These are phyloP conservation scores for Daldinia grandis DNA, from an alignment of 495 filamentous ascomycete species.

Conservation along the genomic window DNA sequence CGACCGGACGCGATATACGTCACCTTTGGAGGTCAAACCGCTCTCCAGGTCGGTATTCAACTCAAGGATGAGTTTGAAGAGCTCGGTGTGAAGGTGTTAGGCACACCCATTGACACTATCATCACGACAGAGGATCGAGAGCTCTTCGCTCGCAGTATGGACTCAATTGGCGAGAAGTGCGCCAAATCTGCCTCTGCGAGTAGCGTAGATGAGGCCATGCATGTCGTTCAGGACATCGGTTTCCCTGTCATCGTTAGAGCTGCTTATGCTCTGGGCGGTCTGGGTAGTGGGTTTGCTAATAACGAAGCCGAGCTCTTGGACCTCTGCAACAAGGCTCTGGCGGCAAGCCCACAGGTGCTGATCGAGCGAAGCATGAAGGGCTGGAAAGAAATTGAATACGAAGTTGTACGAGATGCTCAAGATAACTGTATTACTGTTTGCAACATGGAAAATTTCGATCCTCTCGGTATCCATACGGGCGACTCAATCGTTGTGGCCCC, in stretches of 20 bases:
- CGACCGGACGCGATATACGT: constrained; percentile 95
- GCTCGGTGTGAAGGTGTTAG: constrained; percentile 91
- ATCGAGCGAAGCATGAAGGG: constrained; percentile 99
- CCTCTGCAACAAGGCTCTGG: constrained; percentile 93
- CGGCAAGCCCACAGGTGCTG: constrained; percentile 92
- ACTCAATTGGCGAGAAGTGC: constrained; percentile 96
- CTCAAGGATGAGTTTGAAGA: constrained; percentile 93
- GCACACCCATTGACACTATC: constrained; percentile 96
- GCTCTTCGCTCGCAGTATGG: constrained; percentile 96
- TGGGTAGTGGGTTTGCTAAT: constrained; percentile 95
- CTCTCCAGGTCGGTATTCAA: constrained; percentile 92
- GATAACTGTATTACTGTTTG: constrained; percentile 99
- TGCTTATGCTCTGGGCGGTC: constrained; percentile 92
- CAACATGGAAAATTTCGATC: constrained; percentile 99
- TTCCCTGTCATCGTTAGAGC: constrained; percentile 98
- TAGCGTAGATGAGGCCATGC: constrained; percentile 83
- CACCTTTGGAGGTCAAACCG: constrained; percentile 95
- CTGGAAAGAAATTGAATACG: constrained; percentile 99
- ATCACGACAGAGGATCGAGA: constrained; percentile 98
- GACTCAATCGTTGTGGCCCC: constrained; percentile 98
- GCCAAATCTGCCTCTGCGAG: constrained; percentile 94
- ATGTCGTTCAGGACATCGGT: constrained; percentile 84
- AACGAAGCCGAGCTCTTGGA: constrained; percentile 86
- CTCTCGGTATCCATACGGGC: constrained; percentile 96
- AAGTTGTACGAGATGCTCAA: constrained; percentile 92